Percentiles rank a stretch among this genome's conserved stretches.
phyloP scores from a whole-genome alignment of 345 rosid species.

The Leavenworthia alabamica region DNA sequence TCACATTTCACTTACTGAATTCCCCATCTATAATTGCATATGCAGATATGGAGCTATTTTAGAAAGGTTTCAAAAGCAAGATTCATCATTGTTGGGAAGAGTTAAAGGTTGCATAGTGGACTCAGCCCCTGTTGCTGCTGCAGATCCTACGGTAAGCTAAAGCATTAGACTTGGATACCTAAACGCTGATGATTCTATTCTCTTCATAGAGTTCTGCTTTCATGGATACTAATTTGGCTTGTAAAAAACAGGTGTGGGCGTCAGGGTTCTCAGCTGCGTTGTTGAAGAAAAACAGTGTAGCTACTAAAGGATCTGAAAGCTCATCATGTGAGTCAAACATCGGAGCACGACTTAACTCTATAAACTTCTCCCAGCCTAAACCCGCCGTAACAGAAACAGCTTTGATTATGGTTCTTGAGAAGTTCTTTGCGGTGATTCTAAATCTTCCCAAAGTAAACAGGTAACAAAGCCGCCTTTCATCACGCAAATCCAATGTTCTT shows the following conservation, averaged over 20 bases:
- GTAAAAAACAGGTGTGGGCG: slow-evolving; percentile 75
- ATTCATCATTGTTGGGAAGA: slow-evolving; percentile 53
- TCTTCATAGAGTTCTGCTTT: background rate
- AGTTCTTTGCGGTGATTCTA: slow-evolving; percentile 64
- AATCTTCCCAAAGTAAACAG: slow-evolving; percentile 81
- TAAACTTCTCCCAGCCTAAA: slow-evolving; percentile 41
- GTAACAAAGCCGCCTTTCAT: slow-evolving; percentile 31
- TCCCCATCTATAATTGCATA: background rate
- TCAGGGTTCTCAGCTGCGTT: slow-evolving; percentile 96
- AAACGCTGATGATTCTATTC: background rate
- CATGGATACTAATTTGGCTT: slow-evolving; percentile 20
- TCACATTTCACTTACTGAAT: background rate
- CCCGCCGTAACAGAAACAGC: slow-evolving; percentile 79
- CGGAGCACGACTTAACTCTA: slow-evolving; percentile 21
- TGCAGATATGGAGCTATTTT: slow-evolving; percentile 85
- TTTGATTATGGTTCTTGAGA: slow-evolving; percentile 69
- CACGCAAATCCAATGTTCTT: background rate
- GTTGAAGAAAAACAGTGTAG: slow-evolving; percentile 78
- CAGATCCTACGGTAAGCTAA: slow-evolving; percentile 78
- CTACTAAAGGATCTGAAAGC: slow-evolving; percentile 50
- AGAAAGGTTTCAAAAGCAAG: slow-evolving; percentile 79
- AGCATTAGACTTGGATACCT: background rate
- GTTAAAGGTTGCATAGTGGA: slow-evolving; percentile 92
- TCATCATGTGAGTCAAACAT: slow-evolving; percentile 27
- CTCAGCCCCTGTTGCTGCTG: slow-evolving; percentile 95